Evolutionary conservation across 2,329 filamentous ascomycete species (phyloP).

Genomic region (Colletotrichum tofieldiae): DNA sequence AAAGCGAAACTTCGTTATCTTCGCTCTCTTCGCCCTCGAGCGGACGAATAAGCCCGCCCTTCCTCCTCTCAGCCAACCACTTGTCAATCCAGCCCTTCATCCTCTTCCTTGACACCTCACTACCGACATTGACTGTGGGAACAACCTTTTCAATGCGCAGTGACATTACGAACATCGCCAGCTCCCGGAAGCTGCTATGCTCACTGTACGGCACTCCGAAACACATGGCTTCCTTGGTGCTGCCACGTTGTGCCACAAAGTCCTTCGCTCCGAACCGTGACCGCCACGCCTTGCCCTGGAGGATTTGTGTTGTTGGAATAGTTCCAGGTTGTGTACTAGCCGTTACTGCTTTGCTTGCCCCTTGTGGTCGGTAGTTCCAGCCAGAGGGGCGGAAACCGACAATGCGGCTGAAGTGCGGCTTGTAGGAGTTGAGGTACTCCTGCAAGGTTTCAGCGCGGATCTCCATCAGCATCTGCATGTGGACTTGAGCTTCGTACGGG

Average conservation of each 20-base stretch:
- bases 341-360: conserved; percentile 64
- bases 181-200: conserved; percentile 93
- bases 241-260: conserved; percentile 86
- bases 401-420: conserved; percentile 86
- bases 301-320: conserved; percentile 65
- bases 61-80: conserved; percentile 72
- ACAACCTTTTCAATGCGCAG: conserved; percentile 91
- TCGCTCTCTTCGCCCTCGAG: conserved; percentile 58
- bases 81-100: conserved; percentile 78
- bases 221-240: conserved; percentile 85
- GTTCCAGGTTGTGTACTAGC: conserved; percentile 65
- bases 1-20: conserved; percentile 50
- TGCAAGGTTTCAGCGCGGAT: conserved; percentile 92
- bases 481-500: conserved; percentile 90
- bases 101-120: conserved; percentile 68
- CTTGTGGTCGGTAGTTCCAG: conserved; percentile 90
- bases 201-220: conserved; percentile 97
- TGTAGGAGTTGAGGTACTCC: conserved; percentile 87
- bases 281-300: conserved; percentile 79
- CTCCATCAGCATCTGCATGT: conserved; percentile 97
- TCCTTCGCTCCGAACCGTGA: conserved; percentile 80
- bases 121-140: conserved; percentile 89
- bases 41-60: conserved; percentile 67
- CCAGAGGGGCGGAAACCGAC: conserved; percentile 94
- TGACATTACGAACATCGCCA: conserved; percentile 93